A percentile compares a stretch with the other conserved stretches of the same genome.
Conservation (phyloP, 441 rosid genomes). For the Eruca vesicaria region DNA sequence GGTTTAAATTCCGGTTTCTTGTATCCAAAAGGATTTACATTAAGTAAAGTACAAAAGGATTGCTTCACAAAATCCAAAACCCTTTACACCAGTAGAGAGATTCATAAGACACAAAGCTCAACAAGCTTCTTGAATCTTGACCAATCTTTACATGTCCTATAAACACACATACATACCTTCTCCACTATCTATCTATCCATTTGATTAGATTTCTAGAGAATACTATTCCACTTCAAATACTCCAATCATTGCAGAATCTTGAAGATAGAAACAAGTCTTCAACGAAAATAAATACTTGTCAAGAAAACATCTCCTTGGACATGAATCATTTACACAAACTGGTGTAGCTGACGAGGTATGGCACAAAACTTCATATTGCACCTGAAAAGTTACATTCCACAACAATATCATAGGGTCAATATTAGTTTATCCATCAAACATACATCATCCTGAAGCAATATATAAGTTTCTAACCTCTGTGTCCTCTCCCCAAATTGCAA, state of each 20-base stretch:
- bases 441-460: neutral
- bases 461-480: neutral
- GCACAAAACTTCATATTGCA: slow-evolving; percentile 8
- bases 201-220: neutral
- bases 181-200: neutral
- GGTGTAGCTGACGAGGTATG: slow-evolving; percentile 66
- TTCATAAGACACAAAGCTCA: too few relatives aligned
- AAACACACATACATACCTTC: too few relatives aligned
- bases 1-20: too few relatives aligned
- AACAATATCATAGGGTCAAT: neutral
- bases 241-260: neutral
- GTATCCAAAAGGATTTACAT: too few relatives aligned
- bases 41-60: too few relatives aligned
- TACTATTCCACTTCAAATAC: neutral
- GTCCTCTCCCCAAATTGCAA: neutral
- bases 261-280: too few relatives aligned
- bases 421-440: neutral
- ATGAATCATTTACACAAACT: slow-evolving; percentile 65
- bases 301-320: slow-evolving; percentile 71
- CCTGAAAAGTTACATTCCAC: slow-evolving; percentile 21
- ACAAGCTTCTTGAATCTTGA: too few relatives aligned
- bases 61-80: too few relatives aligned
- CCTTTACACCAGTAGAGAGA: too few relatives aligned
- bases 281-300: slow-evolving; percentile 45
- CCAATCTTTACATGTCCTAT: too few relatives aligned